phyloP scores from a whole-genome alignment of 2,329 filamentous ascomycete species.

The Gaeumannomyces tritici region DNA sequence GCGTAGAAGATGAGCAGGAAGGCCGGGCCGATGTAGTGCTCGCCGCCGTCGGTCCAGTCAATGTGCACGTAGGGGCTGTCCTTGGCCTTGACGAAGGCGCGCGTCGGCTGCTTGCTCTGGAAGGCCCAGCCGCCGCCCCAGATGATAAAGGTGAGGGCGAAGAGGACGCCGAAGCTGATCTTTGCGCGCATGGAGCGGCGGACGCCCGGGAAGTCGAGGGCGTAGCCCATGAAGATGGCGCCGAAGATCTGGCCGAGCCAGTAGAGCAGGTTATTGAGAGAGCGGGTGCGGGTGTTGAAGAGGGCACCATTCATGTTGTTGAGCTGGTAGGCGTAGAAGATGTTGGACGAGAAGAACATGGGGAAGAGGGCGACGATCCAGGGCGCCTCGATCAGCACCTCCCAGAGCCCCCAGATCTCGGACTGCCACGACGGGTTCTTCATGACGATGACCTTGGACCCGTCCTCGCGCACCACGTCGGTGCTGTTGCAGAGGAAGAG shows the following conservation, averaged over 20 bases:
- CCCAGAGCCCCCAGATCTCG: conserved; percentile 65
- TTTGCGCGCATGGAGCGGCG: conserved; percentile 61
- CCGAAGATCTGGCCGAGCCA: conserved; percentile 72
- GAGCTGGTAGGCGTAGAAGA: conserved; percentile 76
- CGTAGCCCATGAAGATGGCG: conserved; percentile 61
- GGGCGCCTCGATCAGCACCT: conserved; percentile 60
- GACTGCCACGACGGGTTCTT: conserved; percentile 82
- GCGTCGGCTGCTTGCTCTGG: conserved; percentile 51
- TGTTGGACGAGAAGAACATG: conserved; percentile 73
- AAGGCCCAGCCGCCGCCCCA: conserved; percentile 81
- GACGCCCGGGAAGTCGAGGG: conserved; percentile 51
- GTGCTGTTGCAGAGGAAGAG: conserved; percentile 62
- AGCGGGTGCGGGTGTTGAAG: conserved; percentile 63
- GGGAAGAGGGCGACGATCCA: conserved; percentile 71
- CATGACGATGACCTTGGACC: conserved; percentile 74
- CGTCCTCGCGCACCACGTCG: conserved; percentile 65
- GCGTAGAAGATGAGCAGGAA: conserved; percentile 88
- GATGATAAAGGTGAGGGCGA: conserved; percentile 62
- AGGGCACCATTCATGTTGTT: conserved; percentile 56
- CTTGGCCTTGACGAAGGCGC: conserved; percentile 21
- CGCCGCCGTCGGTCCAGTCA: conserved; percentile 51
- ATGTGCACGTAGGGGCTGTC: conserved; percentile 14
- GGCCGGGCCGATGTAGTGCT: conserved; percentile 27
- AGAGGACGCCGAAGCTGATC: conserved; percentile 48
- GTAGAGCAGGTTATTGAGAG: conserved; percentile 71